phyloP scores from a whole-genome alignment of 2,329 filamentous ascomycete species.

The Coniochaeta sp. region DNA sequence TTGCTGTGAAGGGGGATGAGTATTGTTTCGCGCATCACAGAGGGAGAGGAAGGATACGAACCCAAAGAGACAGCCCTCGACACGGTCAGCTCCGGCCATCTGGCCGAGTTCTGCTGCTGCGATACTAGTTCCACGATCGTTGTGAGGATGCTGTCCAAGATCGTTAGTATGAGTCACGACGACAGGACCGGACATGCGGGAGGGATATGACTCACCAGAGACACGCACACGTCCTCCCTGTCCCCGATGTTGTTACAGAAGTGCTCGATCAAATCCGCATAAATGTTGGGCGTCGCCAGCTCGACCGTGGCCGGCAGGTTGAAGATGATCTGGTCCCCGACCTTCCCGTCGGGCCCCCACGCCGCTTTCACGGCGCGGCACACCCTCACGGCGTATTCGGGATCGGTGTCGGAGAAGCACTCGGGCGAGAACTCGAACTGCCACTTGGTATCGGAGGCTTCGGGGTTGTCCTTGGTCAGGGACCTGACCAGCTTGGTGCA shows the following conservation, averaged over 20 bases:
- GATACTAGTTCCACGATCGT: constrained; percentile 22
- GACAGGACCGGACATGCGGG: not conserved
- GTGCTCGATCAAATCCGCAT: constrained; percentile 93
- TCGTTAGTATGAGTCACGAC: not conserved
- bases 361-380: constrained; percentile 92
- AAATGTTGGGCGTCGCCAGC: constrained; percentile 89
- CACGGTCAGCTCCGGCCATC: constrained; percentile 92
- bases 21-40: not conserved
- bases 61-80: constrained; percentile 85
- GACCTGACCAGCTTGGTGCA: constrained; percentile 83
- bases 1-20: constrained; percentile 44
- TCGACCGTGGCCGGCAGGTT: constrained; percentile 96
- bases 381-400: constrained; percentile 74
- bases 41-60: not conserved
- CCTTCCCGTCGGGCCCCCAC: constrained; percentile 75
- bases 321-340: constrained; percentile 69
- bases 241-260: constrained; percentile 83
- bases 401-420: constrained; percentile 82
- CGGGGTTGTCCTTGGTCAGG: constrained; percentile 74
- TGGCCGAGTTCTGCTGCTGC: constrained; percentile 88
- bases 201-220: constrained; percentile 36
- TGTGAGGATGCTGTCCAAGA: constrained; percentile 35
- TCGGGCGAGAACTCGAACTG: constrained; percentile 79
- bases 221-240: constrained; percentile 80
- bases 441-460: constrained; percentile 56